A percentile compares a stretch with the other conserved stretches of the same genome.
Evolutionary conservation across 352 stramenopile species (phyloP).

Genomic region (Globisporangium cystogenes): DNA sequence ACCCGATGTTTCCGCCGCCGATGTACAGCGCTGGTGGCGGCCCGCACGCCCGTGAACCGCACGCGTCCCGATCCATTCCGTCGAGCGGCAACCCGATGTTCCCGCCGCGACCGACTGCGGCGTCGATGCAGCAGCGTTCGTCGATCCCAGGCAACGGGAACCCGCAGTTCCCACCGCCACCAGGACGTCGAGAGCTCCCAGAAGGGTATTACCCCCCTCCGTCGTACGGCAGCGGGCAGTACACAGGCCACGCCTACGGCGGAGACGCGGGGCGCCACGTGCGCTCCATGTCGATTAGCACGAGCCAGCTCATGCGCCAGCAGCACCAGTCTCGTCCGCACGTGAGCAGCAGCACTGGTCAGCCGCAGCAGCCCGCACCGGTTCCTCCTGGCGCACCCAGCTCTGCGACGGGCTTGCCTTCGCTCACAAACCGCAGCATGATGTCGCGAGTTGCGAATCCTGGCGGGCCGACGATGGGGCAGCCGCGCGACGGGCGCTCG

Average conservation of each 20-base stretch:
- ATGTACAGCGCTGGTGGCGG: constrained; percentile 22
- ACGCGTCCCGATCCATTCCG: constrained; percentile 54
- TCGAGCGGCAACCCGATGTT: constrained; percentile 65
- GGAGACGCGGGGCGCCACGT: constrained; percentile 31
- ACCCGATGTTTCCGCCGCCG: constrained; percentile 50
- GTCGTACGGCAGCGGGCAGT: constrained; percentile 14
- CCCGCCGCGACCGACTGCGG: constrained; percentile 36
- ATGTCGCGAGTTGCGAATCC: constrained; percentile 16
- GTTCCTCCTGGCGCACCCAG: constrained; percentile 16
- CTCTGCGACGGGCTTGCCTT: constrained; percentile 32
- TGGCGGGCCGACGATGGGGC: constrained; percentile 50
- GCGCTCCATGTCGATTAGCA: constrained; percentile 59
- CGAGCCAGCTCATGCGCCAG: constrained; percentile 35
- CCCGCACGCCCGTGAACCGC: too few relatives aligned
- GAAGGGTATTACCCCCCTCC: constrained; percentile 25
- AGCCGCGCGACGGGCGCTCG: constrained; percentile 72
- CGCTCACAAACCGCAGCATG: constrained; percentile 45
- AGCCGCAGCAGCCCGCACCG: constrained; percentile 8
- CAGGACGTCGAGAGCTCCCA: constrained; percentile 26
- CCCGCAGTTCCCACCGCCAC: constrained; percentile 48
- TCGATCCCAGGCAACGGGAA: constrained; percentile 52
- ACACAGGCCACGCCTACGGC: constrained; percentile 5
- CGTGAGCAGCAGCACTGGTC: constrained; percentile 11
- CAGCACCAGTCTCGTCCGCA: constrained; percentile 15
- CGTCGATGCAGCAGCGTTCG: constrained; percentile 20